phyloP scores from a whole-genome alignment of 208 protist species.

The Blastocrithidia nonstop region DNA sequence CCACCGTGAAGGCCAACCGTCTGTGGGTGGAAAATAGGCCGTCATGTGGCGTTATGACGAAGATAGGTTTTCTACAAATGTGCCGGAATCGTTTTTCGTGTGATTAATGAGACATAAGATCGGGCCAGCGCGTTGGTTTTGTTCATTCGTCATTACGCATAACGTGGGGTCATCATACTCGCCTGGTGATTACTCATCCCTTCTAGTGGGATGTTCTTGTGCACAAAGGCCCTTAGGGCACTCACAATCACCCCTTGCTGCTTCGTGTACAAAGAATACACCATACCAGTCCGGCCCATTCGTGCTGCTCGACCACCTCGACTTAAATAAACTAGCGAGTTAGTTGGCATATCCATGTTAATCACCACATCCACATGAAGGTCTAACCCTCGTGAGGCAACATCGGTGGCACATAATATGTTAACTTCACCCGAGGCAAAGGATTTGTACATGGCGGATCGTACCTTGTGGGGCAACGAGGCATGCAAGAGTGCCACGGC shows the following conservation, averaged over 20 bases:
- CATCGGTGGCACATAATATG: slow-evolving; percentile 84
- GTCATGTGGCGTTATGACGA: slow-evolving; percentile 70
- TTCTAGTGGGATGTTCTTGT: slow-evolving; percentile 30
- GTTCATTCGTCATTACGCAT: slow-evolving; percentile 68
- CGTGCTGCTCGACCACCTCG: slow-evolving; percentile 58
- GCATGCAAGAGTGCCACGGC: slow-evolving; percentile 56
- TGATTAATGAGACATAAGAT: slow-evolving; percentile 71
- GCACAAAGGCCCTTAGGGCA: slow-evolving; percentile 42
- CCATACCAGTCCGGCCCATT: slow-evolving; percentile 51
- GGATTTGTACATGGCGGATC: slow-evolving; percentile 39
- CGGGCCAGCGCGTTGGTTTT: slow-evolving; percentile 55
- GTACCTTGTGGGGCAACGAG: slow-evolving; percentile 38
- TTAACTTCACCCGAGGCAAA: slow-evolving; percentile 65
- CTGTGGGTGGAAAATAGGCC: slow-evolving; percentile 50
- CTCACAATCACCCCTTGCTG: slow-evolving; percentile 55
- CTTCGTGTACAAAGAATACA: slow-evolving; percentile 64
- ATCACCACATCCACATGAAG: slow-evolving; percentile 76
- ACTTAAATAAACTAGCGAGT: slow-evolving; percentile 54
- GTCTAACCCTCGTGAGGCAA: slow-evolving; percentile 74
- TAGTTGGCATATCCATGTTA: slow-evolving; percentile 76
- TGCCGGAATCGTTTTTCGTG: slow-evolving; percentile 61
- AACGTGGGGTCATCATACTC: slow-evolving; percentile 54
- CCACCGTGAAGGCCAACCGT: slow-evolving; percentile 41
- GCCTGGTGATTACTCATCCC: slow-evolving; percentile 45
- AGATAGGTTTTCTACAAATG: slow-evolving; percentile 70